Percentiles rank a stretch among this genome's conserved stretches.
These are phyloP conservation scores for Trypanosoma boissoni DNA, from an alignment of 208 protist species.

Conservation along the genomic window DNA sequence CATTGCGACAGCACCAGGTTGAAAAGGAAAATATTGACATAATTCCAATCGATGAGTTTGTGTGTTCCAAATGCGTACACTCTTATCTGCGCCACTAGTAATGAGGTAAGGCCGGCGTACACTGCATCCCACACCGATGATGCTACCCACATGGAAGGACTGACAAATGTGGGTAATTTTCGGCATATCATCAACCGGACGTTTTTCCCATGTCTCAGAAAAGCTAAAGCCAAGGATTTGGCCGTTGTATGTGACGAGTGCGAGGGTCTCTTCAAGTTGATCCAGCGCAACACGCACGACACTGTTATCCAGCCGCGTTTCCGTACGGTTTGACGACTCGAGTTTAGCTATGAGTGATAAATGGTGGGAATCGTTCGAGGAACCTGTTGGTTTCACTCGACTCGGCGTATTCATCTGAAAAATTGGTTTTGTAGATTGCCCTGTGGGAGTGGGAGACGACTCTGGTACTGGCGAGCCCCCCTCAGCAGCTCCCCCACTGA, in stretches of 20 bases:
- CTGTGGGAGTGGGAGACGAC: background rate
- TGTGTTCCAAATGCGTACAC: conserved; percentile 96
- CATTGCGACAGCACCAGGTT: conserved; percentile 88
- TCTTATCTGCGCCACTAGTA: conserved; percentile 90
- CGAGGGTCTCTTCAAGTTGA: conserved; percentile 63
- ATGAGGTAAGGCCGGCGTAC: conserved; percentile 94
- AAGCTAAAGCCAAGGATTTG: conserved; percentile 68
- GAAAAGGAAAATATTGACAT: conserved; percentile 78
- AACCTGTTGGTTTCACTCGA: conserved; percentile 7
- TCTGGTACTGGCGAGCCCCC: background rate
- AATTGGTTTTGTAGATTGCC: conserved; percentile 1
- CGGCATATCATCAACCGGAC: conserved; percentile 26
- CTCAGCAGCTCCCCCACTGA: background rate
- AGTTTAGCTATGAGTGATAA: background rate
- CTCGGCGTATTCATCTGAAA: conserved; percentile 14
- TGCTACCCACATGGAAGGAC: conserved; percentile 75
- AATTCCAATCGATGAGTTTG: conserved; percentile 85
- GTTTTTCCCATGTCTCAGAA: conserved; percentile 37
- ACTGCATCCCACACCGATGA: conserved; percentile 92
- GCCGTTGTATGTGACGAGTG: conserved; percentile 50
- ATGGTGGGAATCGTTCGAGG: background rate
- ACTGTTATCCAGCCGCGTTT: conserved; percentile 26
- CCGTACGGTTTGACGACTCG: conserved; percentile 5
- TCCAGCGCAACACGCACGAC: conserved; percentile 63
- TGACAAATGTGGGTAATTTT: conserved; percentile 53